phyloP scores from a whole-genome alignment of 441 rosid genomes.

The Mallotus japonicus region DNA sequence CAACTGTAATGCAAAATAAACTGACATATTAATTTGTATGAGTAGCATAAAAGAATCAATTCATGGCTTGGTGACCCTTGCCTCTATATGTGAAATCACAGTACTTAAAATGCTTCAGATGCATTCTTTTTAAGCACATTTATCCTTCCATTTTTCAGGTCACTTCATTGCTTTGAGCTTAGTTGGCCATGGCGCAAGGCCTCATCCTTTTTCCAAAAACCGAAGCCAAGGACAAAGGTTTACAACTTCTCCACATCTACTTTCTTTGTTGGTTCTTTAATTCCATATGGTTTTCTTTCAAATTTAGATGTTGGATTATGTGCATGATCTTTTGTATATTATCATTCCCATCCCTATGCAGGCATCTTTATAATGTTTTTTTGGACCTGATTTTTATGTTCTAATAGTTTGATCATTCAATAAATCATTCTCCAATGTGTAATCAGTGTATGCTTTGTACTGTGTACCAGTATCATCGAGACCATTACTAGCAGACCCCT shows the following conservation, averaged over 20 bases:
- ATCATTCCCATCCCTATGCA: neutral
- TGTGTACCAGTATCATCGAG: no score
- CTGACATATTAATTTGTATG: constrained; percentile 1
- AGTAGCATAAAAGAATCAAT: neutral
- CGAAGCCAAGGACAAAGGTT: constrained; percentile 71
- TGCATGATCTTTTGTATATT: neutral
- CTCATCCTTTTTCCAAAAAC: constrained; percentile 74
- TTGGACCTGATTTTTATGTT: neutral
- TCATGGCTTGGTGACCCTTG: neutral
- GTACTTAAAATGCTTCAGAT: neutral
- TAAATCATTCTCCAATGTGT: no score
- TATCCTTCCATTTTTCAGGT: constrained; percentile 51
- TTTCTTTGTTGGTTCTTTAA: neutral
- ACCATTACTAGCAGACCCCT: no score
- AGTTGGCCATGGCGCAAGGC: constrained; percentile 90
- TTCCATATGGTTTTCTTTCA: constrained; percentile 1
- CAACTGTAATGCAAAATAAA: neutral
- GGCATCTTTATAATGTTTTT: neutral
- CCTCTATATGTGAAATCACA: neutral
- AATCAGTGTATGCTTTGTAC: no score
- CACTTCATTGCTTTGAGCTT: constrained; percentile 86
- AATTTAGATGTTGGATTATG: neutral
- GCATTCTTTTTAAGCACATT: neutral
- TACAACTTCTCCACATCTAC: constrained; percentile 21
- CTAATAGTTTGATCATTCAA: neutral